A percentile compares a stretch with the other conserved stretches of the same genome.
These are phyloP conservation scores for Alternaria gaisen DNA, from an alignment of 2,329 filamentous ascomycete genomes.

Conservation along the genomic window DNA sequence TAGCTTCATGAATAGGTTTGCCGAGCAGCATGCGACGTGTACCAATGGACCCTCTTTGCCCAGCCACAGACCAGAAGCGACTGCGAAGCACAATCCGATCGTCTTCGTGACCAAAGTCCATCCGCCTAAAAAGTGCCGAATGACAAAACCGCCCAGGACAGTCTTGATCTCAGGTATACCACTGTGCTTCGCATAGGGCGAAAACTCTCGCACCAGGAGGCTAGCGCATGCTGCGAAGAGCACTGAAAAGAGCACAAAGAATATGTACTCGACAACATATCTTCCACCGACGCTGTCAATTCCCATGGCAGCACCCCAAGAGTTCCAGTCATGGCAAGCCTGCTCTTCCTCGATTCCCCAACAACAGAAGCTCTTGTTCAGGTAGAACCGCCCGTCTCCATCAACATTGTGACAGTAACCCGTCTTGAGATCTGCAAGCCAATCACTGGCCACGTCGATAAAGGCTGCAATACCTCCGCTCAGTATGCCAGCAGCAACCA, in stretches of 20 bases:
- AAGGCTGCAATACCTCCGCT: constrained; percentile 85
- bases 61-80: constrained; percentile 94
- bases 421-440: constrained; percentile 90
- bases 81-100: constrained; percentile 85
- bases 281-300: constrained; percentile 71
- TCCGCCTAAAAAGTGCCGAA: constrained; percentile 81
- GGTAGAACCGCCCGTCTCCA: constrained; percentile 86
- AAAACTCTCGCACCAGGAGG: constrained; percentile 82
- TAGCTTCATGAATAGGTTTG: constrained; percentile 90
- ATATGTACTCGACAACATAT: constrained; percentile 86
- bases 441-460: constrained; percentile 91
- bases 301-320: constrained; percentile 81
- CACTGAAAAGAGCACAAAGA: constrained; percentile 86
- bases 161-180: constrained; percentile 99
- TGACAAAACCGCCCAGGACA: constrained; percentile 91
- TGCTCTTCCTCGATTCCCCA: constrained; percentile 80
- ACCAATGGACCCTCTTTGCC: constrained; percentile 96
- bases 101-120: constrained; percentile 94
- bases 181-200: constrained; percentile 88
- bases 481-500: constrained; percentile 84
- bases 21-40: constrained; percentile 95
- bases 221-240: constrained; percentile 81
- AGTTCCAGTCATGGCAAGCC: constrained; percentile 85
- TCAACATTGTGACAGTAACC: constrained; percentile 82
- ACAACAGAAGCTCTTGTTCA: constrained; percentile 93